Conservation (phyloP, 2,329 filamentous ascomycete species). For the Fusarium tanahbumbuense region DNA sequence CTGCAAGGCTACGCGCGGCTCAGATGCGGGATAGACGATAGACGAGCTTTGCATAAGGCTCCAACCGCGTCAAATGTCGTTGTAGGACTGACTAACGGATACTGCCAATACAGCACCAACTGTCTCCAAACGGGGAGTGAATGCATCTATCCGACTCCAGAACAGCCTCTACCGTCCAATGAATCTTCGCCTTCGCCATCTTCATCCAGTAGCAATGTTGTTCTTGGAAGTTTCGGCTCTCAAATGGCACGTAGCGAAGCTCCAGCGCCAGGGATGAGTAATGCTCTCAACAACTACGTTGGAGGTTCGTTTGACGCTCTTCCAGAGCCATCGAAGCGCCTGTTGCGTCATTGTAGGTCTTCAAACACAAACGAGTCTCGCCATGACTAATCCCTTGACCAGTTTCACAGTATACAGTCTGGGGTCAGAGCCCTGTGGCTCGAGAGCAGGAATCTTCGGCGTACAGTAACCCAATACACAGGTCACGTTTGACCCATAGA, state of each 20-base stretch:
- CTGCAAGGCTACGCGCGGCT: slow-evolving; percentile 40
- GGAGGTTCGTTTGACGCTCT: slow-evolving; percentile 49
- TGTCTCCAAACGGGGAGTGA: slow-evolving; percentile 59
- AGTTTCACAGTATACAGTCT: slow-evolving; percentile 57
- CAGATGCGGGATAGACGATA: slow-evolving; percentile 36
- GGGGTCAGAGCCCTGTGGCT: slow-evolving; percentile 55
- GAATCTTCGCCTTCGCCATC: slow-evolving; percentile 37
- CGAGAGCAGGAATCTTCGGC: slow-evolving; percentile 50
- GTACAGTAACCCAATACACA: slow-evolving; percentile 38
- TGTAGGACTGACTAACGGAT: slow-evolving; percentile 37
- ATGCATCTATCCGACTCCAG: slow-evolving; percentile 52
- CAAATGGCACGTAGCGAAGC: slow-evolving; percentile 35
- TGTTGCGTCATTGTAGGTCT: slow-evolving; percentile 48
- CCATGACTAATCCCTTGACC: slow-evolving; percentile 23
- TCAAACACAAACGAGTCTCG: background rate
- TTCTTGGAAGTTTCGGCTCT: slow-evolving; percentile 15
- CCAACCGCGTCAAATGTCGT: slow-evolving; percentile 11
- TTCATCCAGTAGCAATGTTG: slow-evolving; percentile 32
- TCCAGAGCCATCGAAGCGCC: slow-evolving; percentile 47
- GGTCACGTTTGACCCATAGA: background rate
- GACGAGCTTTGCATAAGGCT: slow-evolving; percentile 41
- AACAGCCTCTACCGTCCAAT: slow-evolving; percentile 44
- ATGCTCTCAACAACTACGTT: slow-evolving; percentile 46
- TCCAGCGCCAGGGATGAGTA: slow-evolving; percentile 34
- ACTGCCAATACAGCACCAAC: slow-evolving; percentile 53